phyloP scores from a whole-genome alignment of 257 asterid species.

The Coffea eugenioides region DNA sequence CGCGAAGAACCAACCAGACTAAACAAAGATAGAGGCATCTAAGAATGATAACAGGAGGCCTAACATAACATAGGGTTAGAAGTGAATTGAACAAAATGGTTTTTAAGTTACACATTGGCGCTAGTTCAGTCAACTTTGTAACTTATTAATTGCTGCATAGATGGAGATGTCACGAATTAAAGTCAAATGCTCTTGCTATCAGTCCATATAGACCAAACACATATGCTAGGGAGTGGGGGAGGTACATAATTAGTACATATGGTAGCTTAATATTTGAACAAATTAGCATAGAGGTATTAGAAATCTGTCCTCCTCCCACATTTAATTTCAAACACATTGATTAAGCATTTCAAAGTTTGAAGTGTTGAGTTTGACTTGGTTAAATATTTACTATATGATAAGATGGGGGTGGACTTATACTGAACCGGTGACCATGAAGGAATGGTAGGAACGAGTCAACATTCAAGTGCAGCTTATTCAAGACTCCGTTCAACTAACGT shows the following conservation, averaged over 20 bases:
- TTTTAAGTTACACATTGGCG: too few species aligned
- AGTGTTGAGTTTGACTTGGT: conserved; percentile 17
- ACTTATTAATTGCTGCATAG: too few species aligned
- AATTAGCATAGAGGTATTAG: too few species aligned
- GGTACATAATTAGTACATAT: background rate
- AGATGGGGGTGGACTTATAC: background rate
- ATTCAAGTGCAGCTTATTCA: background rate
- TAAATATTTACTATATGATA: background rate
- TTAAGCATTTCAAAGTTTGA: background rate
- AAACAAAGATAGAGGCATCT: too few species aligned
- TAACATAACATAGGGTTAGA: background rate
- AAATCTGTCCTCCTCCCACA: background rate
- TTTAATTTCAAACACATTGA: background rate
- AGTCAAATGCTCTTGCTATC: too few species aligned
- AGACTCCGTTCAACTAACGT: conserved; percentile 5
- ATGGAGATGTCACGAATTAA: too few species aligned
- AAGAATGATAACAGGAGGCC: too few species aligned
- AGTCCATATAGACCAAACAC: too few species aligned
- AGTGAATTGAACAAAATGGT: too few species aligned
- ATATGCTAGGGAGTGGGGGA: too few species aligned
- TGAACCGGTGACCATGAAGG: background rate
- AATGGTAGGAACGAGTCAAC: conserved; percentile 12
- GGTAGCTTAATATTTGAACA: background rate
- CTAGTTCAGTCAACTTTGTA: too few species aligned
- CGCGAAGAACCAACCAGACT: too few species aligned